phyloP scores from a whole-genome alignment of 163 green algal genomes.

The Scenedesmus sp. region DNA sequence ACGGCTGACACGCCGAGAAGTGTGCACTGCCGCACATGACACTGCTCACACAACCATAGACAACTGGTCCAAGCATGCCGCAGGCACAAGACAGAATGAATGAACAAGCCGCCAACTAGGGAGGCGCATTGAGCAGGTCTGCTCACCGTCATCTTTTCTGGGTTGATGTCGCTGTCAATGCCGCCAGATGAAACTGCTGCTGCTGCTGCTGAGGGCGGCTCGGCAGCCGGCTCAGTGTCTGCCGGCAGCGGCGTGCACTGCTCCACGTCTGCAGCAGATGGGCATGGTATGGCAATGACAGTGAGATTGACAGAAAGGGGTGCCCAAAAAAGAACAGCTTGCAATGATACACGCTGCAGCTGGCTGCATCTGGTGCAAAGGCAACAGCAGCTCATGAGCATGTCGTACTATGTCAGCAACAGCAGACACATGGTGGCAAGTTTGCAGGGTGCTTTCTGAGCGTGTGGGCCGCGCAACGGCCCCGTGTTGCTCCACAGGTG shows the following conservation, averaged over 20 bases:
- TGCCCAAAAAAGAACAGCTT: too few species aligned
- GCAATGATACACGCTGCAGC: not conserved
- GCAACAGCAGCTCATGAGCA: too few species aligned
- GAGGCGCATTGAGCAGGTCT: not conserved
- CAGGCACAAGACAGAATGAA: not conserved
- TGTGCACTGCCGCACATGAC: too few species aligned
- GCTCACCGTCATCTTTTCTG: constrained; percentile 43
- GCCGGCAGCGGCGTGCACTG: not conserved
- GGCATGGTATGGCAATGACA: not conserved
- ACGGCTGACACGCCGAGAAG: not conserved
- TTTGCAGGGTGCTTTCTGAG: too few species aligned
- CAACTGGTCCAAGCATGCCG: too few species aligned
- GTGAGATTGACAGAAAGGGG: too few species aligned
- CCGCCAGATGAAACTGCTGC: not conserved
- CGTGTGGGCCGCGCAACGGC: too few species aligned
- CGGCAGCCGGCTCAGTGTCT: not conserved
- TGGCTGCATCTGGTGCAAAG: too few species aligned
- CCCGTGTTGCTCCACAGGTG: too few species aligned
- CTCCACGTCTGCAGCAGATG: constrained; percentile 6
- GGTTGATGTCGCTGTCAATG: constrained; percentile 39
- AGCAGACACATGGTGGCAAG: too few species aligned
- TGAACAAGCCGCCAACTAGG: not conserved
- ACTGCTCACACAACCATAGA: too few species aligned
- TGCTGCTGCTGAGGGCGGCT: constrained; percentile 1
- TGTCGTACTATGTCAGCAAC: too few species aligned